A percentile compares a stretch with the other conserved stretches of the same genome.
Evolutionary conservation across 75 land plant genomes (phyloP).

Genomic region (Chamaecyparis obtusa): DNA sequence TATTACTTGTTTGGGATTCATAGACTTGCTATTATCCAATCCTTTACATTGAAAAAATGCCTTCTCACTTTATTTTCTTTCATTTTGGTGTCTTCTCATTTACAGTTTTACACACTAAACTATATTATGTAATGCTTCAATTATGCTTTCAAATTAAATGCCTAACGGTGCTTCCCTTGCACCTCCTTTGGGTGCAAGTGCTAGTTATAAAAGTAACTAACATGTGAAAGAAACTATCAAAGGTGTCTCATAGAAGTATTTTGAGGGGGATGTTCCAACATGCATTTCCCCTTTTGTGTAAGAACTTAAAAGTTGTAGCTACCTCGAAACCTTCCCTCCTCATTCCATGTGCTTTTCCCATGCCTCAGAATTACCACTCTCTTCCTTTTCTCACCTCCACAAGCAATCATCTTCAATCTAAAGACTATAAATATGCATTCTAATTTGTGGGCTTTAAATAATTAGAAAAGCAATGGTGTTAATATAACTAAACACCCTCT

Average conservation of each 20-base stretch:
- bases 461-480: background rate
- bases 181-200: too few species aligned
- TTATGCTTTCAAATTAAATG: too few species aligned
- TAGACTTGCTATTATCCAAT: too few species aligned
- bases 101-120: too few species aligned
- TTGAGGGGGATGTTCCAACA: slow-evolving; percentile 83
- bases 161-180: too few species aligned
- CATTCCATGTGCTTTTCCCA: slow-evolving; percentile 99
- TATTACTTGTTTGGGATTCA: too few species aligned
- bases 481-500: background rate
- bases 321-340: slow-evolving; percentile 89
- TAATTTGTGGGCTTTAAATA: background rate
- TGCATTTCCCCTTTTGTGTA: slow-evolving; percentile 84
- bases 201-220: slow-evolving; percentile 18
- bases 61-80: too few species aligned
- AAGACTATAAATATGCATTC: background rate
- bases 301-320: slow-evolving; percentile 85
- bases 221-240: slow-evolving; percentile 89
- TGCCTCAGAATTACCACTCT: slow-evolving; percentile 91
- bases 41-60: too few species aligned
- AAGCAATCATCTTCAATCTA: too few species aligned
- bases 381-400: slow-evolving; percentile 21
- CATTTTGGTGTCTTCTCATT: too few species aligned
- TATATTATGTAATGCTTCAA: too few species aligned
- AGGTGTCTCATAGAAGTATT: slow-evolving; percentile 78